phyloP scores from a whole-genome alignment of 805 yeast species.

The Starmerella scarabaei region DNA sequence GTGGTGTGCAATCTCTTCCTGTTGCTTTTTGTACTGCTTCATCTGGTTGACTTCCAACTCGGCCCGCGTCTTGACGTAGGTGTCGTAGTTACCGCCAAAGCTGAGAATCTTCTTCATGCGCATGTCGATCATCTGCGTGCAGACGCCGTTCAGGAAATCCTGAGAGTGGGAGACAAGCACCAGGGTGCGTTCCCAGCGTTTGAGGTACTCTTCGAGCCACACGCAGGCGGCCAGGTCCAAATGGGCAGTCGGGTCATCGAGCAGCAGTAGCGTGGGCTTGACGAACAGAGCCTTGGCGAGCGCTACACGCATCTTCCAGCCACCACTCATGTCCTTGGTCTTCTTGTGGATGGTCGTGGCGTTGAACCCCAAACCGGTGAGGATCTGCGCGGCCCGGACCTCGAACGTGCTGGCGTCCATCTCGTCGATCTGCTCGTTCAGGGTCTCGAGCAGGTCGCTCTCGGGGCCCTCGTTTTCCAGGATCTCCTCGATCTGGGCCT shows the following conservation, averaged over 20 bases:
- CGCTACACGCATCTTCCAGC: constrained; percentile 99
- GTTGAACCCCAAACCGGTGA: constrained; percentile 96
- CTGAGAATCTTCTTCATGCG: constrained; percentile 58
- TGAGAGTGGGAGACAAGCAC: constrained; percentile 95
- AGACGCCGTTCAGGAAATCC: constrained; percentile 98
- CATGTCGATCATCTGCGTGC: constrained; percentile 97
- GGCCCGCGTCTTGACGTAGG: constrained; percentile 84
- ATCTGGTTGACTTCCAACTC: constrained; percentile 95
- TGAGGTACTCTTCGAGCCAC: constrained; percentile 97
- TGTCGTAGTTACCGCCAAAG: constrained; percentile 98
- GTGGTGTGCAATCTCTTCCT: constrained; percentile 96
- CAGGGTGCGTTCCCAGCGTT: constrained; percentile 84
- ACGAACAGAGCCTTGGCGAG: constrained; percentile 95
- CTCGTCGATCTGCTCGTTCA: constrained; percentile 89
- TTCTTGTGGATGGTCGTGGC: constrained; percentile 72
- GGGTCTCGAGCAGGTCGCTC: constrained; percentile 65
- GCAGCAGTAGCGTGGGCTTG: constrained; percentile 83
- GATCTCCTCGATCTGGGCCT: constrained; percentile 78
- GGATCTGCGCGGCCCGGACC: constrained; percentile 86
- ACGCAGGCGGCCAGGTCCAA: constrained; percentile 99
- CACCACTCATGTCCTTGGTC: constrained; percentile 99
- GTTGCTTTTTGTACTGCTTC: constrained; percentile 95
- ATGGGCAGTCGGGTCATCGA: constrained; percentile 99
- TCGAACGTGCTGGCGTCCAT: constrained; percentile 96
- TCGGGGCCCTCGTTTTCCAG: constrained; percentile 92